phyloP scores from a whole-genome alignment of 1,284 basidiomycete species.

The Cryptococcus sp. region DNA sequence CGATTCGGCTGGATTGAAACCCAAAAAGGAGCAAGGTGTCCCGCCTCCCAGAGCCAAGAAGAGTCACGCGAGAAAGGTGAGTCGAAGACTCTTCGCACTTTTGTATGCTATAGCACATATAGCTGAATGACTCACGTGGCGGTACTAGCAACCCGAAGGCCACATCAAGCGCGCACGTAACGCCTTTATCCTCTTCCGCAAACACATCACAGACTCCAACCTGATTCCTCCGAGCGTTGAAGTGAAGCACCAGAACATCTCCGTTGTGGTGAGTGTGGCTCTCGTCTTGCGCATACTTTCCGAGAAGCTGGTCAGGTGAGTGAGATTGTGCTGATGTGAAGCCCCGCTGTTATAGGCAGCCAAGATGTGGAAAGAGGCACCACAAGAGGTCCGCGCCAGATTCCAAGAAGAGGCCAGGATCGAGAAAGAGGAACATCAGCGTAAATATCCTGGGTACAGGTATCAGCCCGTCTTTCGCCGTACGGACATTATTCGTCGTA shows the following conservation, averaged over 20 bases:
- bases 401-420: slow-evolving; percentile 45
- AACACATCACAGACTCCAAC: slow-evolving; percentile 50
- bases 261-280: slow-evolving; percentile 40
- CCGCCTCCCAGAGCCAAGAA: slow-evolving; percentile 38
- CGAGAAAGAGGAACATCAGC: slow-evolving; percentile 50
- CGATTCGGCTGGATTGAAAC: not conserved
- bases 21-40: slow-evolving; percentile 12
- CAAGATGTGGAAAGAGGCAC: slow-evolving; percentile 52
- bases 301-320: not conserved
- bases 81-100: slow-evolving; percentile 1
- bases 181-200: slow-evolving; percentile 50
- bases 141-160: slow-evolving; percentile 38
- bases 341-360: slow-evolving; percentile 30
- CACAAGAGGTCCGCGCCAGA: slow-evolving; percentile 40
- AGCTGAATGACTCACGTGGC: not conserved
- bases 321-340: not conserved
- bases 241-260: slow-evolving; percentile 51
- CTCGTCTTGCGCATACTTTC: not conserved
- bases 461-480: slow-evolving; percentile 49
- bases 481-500: slow-evolving; percentile 47
- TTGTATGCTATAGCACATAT: not conserved
- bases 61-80: slow-evolving; percentile 41
- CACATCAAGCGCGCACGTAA: slow-evolving; percentile 46
- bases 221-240: slow-evolving; percentile 48
- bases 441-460: slow-evolving; percentile 48